Base-by-base conservation (phyloP, 225 moss, liverwort and hornwort species). In the Anthoceros angustus region DNA sequence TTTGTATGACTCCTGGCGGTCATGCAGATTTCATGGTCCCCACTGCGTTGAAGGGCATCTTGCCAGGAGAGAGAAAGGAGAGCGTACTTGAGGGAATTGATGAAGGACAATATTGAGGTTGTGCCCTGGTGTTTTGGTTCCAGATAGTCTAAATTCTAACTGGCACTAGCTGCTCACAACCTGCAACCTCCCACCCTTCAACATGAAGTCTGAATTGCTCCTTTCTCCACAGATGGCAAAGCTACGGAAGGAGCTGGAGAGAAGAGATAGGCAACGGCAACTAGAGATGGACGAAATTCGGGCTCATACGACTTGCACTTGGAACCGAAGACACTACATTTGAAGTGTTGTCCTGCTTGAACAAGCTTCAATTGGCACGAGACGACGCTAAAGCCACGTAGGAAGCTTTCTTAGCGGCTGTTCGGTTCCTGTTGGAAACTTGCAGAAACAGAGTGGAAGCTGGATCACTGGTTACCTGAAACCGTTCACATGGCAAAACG, bases 71-170 rank as follows among this genome's bases (percentile, higher is more conserved):
- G 14, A 55, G 55, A 55, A 20, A 55, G 55, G 55, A 55, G 55
- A 55, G 14, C 55, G 8, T 55, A 55, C 18, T 23, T 55, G 7
- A 20, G n/a, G n/a, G 55, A 55, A 23, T 55, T 55, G 55, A 55
- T 55, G 55, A 55, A 55, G 55, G 55, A 55, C 55, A 55, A 55
- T 12, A 55, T 55, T 0, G 55, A 55, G 55, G 55, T 55, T 55
- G 10, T 18, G 45, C 16, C 16, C 4, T 55, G 55, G 8, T 20
- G 18, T 55, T 55, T 7, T 20, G 0, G 5, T 4, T 15, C n/a
- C 18, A 55, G 16, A 18, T 0, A 18, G 7, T 7, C 55, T 18
- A 55, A 18, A 20, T 55, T 8, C n/a, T 7, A 0, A 5, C 6
- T 55, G 55, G 12, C 23, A 7, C 16, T 9, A 18, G n/a, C 7